Evolutionary conservation across 805 yeast species (phyloP).

Genomic region (Zygoascus tannicola): DNA sequence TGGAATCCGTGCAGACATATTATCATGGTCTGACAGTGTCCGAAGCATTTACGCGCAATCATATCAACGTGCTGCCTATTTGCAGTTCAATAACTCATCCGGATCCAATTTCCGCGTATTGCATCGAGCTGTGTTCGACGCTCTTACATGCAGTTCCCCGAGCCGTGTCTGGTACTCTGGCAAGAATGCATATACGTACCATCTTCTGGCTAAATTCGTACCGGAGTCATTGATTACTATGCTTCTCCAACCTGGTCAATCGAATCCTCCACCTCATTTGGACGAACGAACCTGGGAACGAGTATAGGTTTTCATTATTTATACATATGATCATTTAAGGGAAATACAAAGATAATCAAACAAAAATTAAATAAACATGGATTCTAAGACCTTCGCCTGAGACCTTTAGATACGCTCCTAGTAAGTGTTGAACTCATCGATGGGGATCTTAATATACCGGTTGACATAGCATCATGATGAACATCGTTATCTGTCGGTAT

Average conservation of each 20-base stretch:
- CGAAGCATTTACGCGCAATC: conserved; percentile 29
- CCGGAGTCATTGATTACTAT: conserved; percentile 30
- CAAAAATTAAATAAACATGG: not conserved
- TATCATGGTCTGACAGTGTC: conserved; percentile 34
- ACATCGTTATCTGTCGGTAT: not conserved
- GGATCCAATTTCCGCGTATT: conserved; percentile 26
- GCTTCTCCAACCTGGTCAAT: conserved; percentile 27
- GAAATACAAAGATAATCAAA: too few species aligned
- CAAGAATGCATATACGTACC: conserved; percentile 25
- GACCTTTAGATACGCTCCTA: conserved; percentile 5
- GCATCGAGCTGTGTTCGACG: conserved; percentile 26
- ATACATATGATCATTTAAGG: not conserved
- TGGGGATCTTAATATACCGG: not conserved
- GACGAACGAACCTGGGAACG: conserved; percentile 18
- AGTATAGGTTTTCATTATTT: conserved; percentile 3
- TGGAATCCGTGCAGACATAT: conserved; percentile 31
- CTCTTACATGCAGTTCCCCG: conserved; percentile 21
- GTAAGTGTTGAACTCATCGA: conserved; percentile 6
- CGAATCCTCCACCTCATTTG: conserved; percentile 1
- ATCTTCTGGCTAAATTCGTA: conserved; percentile 17
- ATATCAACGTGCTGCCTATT: conserved; percentile 25
- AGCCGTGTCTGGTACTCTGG: conserved; percentile 27
- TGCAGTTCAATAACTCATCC: conserved; percentile 22
- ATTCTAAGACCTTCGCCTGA: conserved; percentile 1
- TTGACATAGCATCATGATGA: conserved; percentile 3